phyloP scores from a whole-genome alignment of 176 grass and related monocot genomes.

The Carex myosuroides region DNA sequence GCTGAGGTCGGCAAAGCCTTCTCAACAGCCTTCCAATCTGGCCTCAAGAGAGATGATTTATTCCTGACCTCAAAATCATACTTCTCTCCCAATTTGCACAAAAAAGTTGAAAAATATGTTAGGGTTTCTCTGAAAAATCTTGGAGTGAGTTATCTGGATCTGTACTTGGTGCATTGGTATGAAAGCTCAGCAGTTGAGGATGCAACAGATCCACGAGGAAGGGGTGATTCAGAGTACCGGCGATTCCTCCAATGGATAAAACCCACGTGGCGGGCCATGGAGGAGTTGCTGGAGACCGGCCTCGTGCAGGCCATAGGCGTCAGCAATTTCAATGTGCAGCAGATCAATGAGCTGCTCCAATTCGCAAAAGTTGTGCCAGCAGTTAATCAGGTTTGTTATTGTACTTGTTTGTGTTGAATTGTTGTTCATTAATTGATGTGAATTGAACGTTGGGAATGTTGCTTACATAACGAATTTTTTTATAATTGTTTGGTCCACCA shows the following conservation, averaged over 20 bases:
- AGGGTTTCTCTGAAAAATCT: conserved; percentile 38
- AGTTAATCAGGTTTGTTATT: conserved; percentile 33
- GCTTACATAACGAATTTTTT: not conserved
- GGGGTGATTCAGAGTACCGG: conserved; percentile 25
- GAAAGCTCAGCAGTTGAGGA: conserved; percentile 35
- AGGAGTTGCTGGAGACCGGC: conserved; percentile 21
- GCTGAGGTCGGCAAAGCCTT: conserved; percentile 32
- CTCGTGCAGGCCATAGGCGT: conserved; percentile 36
- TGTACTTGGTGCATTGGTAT: conserved; percentile 42
- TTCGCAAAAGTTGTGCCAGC: conserved; percentile 40
- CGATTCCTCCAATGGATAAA: conserved; percentile 35
- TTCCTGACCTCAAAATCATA: conserved; percentile 44
- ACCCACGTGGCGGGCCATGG: conserved; percentile 39
- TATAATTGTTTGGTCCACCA: not conserved
- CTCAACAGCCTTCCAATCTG: conserved; percentile 16
- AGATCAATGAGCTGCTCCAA: conserved; percentile 33
- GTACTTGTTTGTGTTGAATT: not conserved
- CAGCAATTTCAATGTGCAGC: conserved; percentile 42
- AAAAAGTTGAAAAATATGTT: conserved; percentile 35
- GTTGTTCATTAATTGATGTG: not conserved
- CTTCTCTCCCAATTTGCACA: conserved; percentile 31
- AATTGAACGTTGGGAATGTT: not conserved
- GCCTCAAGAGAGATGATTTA: conserved; percentile 32
- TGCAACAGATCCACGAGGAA: conserved; percentile 34
- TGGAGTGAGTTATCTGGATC: conserved; percentile 35